Evolutionary conservation across 805 yeast genomes (phyloP).

Genomic region (Yamadazyma insecticola): DNA sequence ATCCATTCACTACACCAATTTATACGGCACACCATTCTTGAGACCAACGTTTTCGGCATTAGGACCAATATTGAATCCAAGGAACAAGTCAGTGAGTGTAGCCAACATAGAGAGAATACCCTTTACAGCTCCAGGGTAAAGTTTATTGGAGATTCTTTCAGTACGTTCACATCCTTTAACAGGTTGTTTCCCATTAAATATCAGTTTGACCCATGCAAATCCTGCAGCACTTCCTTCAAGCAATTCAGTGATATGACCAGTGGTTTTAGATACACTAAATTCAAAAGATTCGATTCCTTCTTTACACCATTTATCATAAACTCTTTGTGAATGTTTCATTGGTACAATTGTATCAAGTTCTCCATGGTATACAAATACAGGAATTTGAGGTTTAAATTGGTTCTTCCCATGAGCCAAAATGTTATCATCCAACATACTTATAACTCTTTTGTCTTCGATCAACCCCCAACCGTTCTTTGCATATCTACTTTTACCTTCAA

Average conservation of each 20-base stretch:
- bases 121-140: constrained; percentile 28
- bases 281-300: constrained; percentile 21
- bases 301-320: constrained; percentile 17
- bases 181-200: constrained; percentile 10
- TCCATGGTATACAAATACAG: constrained; percentile 16
- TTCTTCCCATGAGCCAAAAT: constrained; percentile 12
- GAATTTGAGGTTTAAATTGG: constrained; percentile 16
- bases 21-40: too few species aligned
- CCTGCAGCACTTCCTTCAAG: constrained; percentile 13
- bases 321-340: constrained; percentile 4
- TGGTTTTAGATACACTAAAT: constrained; percentile 10
- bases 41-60: constrained; percentile 10
- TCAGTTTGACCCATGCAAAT: constrained; percentile 12
- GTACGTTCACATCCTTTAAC: constrained; percentile 31
- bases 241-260: constrained; percentile 12
- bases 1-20: too few species aligned
- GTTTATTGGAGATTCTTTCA: constrained; percentile 46
- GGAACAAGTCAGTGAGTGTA: background rate
- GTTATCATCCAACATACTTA: constrained; percentile 2
- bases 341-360: constrained; percentile 14
- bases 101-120: constrained; percentile 1
- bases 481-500: constrained; percentile 6
- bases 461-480: constrained; percentile 11
- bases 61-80: constrained; percentile 6
- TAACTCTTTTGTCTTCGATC: constrained; percentile 8